Evolutionary conservation across 1,284 basidiomycete species (phyloP).

Genomic region (Cystobasidium pallidum): DNA sequence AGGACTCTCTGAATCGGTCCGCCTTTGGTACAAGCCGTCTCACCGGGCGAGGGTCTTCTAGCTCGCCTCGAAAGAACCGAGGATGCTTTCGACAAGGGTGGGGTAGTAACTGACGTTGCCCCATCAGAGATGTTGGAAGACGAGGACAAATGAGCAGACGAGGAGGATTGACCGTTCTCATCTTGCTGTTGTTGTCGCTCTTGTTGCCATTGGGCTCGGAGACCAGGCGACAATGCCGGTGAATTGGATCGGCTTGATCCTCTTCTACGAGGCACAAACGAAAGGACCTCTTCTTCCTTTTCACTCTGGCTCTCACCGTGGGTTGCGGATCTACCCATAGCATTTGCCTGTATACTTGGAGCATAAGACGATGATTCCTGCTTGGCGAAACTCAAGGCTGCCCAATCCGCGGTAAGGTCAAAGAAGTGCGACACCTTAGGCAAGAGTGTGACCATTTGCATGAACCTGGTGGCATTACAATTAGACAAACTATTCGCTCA

Average conservation of each 20-base stretch:
- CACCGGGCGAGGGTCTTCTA: conserved; percentile 32
- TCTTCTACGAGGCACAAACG: conserved; percentile 32
- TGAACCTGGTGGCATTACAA: conserved; percentile 74
- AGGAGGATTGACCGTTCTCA: conserved; percentile 20
- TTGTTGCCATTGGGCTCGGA: conserved; percentile 26
- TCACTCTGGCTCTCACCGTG: conserved; percentile 23
- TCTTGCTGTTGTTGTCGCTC: conserved; percentile 22
- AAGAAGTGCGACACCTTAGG: conserved; percentile 78
- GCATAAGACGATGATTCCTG: conserved; percentile 51
- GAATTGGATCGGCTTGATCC: conserved; percentile 18
- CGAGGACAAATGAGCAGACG: conserved; percentile 26
- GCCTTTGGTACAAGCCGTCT: background rate
- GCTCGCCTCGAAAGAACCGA: too few relatives aligned
- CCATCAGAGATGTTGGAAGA: conserved; percentile 14
- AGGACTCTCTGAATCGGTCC: conserved; percentile 33
- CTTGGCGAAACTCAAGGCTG: conserved; percentile 72
- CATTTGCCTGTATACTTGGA: conserved; percentile 42
- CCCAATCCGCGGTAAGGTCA: conserved; percentile 90
- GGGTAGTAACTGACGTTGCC: conserved; percentile 9
- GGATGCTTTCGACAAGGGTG: conserved; percentile 10
- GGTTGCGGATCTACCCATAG: conserved; percentile 14
- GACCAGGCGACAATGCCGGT: conserved; percentile 32
- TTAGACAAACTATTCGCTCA: too few relatives aligned
- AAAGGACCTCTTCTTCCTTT: conserved; percentile 33
- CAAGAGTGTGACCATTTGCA: conserved; percentile 88